These are phyloP conservation scores for Fusarium protoensiforme DNA, from an alignment of 2,329 filamentous ascomycete genomes.

Conservation along the genomic window DNA sequence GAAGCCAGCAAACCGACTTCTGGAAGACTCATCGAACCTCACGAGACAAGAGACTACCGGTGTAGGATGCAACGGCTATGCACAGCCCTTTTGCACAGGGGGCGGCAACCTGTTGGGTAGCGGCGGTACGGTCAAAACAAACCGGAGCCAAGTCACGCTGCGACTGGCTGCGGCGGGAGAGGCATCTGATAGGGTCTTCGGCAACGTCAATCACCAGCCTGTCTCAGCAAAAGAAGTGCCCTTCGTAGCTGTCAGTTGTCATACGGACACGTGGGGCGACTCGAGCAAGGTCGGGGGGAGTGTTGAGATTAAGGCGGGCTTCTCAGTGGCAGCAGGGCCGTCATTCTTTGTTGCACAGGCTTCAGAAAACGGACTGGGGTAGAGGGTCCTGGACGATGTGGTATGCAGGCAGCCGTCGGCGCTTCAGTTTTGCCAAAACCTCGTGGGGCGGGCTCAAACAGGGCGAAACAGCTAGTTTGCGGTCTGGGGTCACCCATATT, in stretches of 20 bases:
- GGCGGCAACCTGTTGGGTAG: not conserved
- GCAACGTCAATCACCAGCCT: constrained; percentile 18
- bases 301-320: constrained; percentile 21
- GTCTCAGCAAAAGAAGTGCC: constrained; percentile 16
- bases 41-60: constrained; percentile 14
- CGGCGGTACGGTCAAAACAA: constrained; percentile 5
- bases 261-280: constrained; percentile 41
- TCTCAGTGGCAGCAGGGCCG: constrained; percentile 23
- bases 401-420: constrained; percentile 42
- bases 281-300: constrained; percentile 33
- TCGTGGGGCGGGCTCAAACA: constrained; percentile 33
- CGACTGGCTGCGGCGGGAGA: constrained; percentile 1
- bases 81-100: constrained; percentile 27
- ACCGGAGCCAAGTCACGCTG: constrained; percentile 8
- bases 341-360: constrained; percentile 36
- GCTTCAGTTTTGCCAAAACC: constrained; percentile 34
- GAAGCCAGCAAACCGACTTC: constrained; percentile 24
- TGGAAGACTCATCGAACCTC: constrained; percentile 32
- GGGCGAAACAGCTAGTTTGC: constrained; percentile 29
- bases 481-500: constrained; percentile 9
- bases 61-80: constrained; percentile 35
- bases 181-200: constrained; percentile 16
- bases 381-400: constrained; percentile 36
- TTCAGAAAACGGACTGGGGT: constrained; percentile 37
- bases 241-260: constrained; percentile 34